Percentiles rank a stretch among this genome's conserved stretches.
These are phyloP conservation scores for Plectosphaerella plurivora DNA, from an alignment of 2,329 filamentous ascomycete species.

Conservation along the genomic window DNA sequence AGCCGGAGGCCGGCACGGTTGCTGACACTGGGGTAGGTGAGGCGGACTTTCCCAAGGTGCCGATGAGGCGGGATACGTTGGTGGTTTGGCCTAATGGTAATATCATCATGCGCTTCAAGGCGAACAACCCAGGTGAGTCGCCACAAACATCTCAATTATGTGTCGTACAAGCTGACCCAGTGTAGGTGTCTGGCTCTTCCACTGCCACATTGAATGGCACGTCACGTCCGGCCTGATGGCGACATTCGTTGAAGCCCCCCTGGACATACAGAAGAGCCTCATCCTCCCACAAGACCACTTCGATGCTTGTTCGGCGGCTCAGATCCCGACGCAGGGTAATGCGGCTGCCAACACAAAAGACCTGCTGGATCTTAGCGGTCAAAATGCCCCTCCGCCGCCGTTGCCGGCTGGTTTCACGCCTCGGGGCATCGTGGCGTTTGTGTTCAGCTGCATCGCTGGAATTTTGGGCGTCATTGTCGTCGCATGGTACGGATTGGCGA, in stretches of 20 bases:
- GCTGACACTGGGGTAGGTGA: constrained; percentile 38
- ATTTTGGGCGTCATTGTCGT: constrained; percentile 65
- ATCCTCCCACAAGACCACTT: constrained; percentile 56
- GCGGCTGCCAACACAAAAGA: constrained; percentile 68
- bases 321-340: constrained; percentile 58
- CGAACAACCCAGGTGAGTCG: constrained; percentile 59
- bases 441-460: constrained; percentile 66
- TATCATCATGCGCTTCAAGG: constrained; percentile 62
- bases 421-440: constrained; percentile 67
- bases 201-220: constrained; percentile 82
- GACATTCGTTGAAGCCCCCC: constrained; percentile 59
- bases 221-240: constrained; percentile 61
- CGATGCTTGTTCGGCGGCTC: constrained; percentile 50
- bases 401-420: constrained; percentile 68
- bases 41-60: constrained; percentile 44
- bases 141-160: too few species aligned
- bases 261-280: constrained; percentile 55
- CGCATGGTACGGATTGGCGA: constrained; percentile 57
- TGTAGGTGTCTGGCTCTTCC: constrained; percentile 63
- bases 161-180: too few species aligned
- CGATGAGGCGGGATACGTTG: constrained; percentile 66
- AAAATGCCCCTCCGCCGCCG: constrained; percentile 49
- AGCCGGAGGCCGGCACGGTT: constrained; percentile 53
- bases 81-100: constrained; percentile 62
- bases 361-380: constrained; percentile 57